Conservation (phyloP, 768 basidiomycete genomes). For the Rhizopogon roseolus region DNA sequence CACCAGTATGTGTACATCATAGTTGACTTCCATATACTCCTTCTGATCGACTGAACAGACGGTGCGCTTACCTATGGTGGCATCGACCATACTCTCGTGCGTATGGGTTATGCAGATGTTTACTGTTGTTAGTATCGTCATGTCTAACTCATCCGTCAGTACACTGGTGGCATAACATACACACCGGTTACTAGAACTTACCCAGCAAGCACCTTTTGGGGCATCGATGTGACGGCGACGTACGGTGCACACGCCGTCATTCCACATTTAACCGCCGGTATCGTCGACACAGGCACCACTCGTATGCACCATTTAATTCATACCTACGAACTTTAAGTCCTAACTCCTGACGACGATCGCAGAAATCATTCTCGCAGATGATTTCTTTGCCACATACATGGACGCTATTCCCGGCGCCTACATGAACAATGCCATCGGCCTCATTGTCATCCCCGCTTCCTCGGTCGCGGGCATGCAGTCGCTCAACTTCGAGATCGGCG, state of each 20-base stretch:
- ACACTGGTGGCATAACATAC: slow-evolving; percentile 18
- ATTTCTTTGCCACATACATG: slow-evolving; percentile 15
- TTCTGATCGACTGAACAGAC: slow-evolving; percentile 7
- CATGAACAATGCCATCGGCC: background rate
- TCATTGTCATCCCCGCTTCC: slow-evolving; percentile 12
- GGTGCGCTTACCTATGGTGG: slow-evolving; percentile 25
- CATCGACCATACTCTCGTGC: slow-evolving; percentile 11
- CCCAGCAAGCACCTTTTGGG: slow-evolving; percentile 23
- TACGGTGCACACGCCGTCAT: slow-evolving; percentile 14
- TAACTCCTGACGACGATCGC: background rate
- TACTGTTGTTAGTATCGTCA: background rate
- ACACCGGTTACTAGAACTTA: slow-evolving; percentile 20
- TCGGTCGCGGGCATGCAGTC: slow-evolving; percentile 12
- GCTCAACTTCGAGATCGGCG: slow-evolving; percentile 12
- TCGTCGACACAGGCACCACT: slow-evolving; percentile 25
- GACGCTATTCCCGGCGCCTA: slow-evolving; percentile 10
- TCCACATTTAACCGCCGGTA: slow-evolving; percentile 17
- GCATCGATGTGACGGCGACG: slow-evolving; percentile 19
- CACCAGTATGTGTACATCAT: slow-evolving; percentile 7
- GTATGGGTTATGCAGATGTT: background rate
- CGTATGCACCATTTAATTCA: slow-evolving; percentile 5
- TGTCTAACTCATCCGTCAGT: slow-evolving; percentile 7
- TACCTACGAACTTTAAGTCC: background rate
- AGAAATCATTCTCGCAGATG: slow-evolving; percentile 19
- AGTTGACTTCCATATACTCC: background rate